Conservation (phyloP, 2,329 filamentous ascomycete genomes). For the Fusarium aywerte region DNA sequence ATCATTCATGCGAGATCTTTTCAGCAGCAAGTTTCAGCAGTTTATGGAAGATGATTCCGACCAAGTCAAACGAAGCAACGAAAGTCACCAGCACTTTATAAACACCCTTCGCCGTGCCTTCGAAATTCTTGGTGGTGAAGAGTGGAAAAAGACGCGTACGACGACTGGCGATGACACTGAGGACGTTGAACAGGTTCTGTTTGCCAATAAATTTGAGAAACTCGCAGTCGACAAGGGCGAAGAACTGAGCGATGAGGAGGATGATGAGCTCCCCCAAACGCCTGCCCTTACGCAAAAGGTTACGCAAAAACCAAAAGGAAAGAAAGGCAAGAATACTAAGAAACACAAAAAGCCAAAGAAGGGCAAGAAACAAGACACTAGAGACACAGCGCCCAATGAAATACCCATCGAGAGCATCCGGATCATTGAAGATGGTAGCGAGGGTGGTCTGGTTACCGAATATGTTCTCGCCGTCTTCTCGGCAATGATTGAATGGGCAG, state of each 20-base stretch:
- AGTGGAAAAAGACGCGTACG: constrained; percentile 28
- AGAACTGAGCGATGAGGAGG: constrained; percentile 17
- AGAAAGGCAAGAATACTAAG: constrained; percentile 7
- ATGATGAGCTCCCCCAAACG: background rate
- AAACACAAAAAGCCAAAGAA: constrained; percentile 35
- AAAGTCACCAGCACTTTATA: constrained; percentile 57
- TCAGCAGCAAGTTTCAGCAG: constrained; percentile 49
- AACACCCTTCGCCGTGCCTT: constrained; percentile 54
- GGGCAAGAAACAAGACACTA: constrained; percentile 27
- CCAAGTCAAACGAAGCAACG: constrained; percentile 52
- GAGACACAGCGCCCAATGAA: constrained; percentile 38
- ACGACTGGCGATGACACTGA: constrained; percentile 21
- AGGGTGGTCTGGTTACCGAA: background rate
- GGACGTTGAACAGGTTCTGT: constrained; percentile 24
- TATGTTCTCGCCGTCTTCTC: background rate
- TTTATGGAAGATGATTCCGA: constrained; percentile 48
- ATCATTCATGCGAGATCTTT: constrained; percentile 53
- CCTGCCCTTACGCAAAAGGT: background rate
- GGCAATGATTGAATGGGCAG: background rate
- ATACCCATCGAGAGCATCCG: background rate
- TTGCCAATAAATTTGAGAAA: constrained; percentile 32
- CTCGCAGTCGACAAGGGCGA: constrained; percentile 6
- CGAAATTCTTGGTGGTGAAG: constrained; percentile 49
- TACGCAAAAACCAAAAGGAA: background rate
- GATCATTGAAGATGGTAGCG: background rate